Evolutionary conservation across 345 rosid genomes (phyloP).

Genomic region (Xanthoceras sorbifolium): DNA sequence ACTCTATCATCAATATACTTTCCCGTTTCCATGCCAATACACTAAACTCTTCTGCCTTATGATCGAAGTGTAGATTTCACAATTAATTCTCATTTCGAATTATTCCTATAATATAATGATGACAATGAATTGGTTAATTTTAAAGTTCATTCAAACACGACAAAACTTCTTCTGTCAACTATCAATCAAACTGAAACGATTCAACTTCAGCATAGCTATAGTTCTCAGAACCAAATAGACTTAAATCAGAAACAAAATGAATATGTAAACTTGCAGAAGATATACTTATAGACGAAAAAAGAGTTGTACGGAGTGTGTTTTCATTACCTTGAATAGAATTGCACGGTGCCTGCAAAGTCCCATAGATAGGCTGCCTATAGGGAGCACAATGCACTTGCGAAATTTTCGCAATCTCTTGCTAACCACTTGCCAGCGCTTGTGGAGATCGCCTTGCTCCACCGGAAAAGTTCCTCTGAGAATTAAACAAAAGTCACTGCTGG

Average conservation of each 20-base stretch:
- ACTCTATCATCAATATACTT: not conserved
- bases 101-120: not conserved
- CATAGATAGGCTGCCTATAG: constrained; percentile 78
- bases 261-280: not conserved
- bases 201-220: not conserved
- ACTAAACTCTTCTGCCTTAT: not conserved
- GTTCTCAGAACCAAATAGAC: not conserved
- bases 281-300: not conserved
- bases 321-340: constrained; percentile 78
- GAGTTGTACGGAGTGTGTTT: not conserved
- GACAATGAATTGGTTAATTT: not conserved
- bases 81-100: not conserved
- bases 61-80: not conserved
- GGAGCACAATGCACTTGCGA: constrained; percentile 76
- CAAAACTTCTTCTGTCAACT: not conserved
- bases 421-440: constrained; percentile 71
- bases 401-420: constrained; percentile 69
- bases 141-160: not conserved
- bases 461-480: constrained; percentile 72
- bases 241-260: not conserved
- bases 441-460: constrained; percentile 81
- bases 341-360: constrained; percentile 99
- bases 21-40: not conserved
- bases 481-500: constrained; percentile 15
- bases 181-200: not conserved